Conservation (phyloP, 495 filamentous ascomycete species). For the Echria macrotheca region DNA sequence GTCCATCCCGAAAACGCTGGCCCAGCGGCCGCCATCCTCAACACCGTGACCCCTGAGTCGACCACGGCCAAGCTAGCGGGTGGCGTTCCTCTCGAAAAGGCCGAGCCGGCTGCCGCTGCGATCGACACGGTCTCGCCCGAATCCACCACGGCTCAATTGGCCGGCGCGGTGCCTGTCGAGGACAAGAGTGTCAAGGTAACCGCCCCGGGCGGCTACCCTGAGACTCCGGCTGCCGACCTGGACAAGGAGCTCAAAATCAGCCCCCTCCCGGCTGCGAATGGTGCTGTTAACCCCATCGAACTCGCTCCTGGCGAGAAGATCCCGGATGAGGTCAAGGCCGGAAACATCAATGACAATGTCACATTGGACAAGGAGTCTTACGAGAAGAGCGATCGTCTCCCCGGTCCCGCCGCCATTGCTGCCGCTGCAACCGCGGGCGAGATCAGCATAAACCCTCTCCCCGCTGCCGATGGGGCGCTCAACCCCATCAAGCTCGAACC, state of each 20-base stretch:
- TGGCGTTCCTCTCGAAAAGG: slow-evolving; percentile 56
- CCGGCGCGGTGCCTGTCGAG: slow-evolving; percentile 27
- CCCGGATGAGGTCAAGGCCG: slow-evolving; percentile 52
- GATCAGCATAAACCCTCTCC: slow-evolving; percentile 66
- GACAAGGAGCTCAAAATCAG: slow-evolving; percentile 58
- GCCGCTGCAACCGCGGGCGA: slow-evolving; percentile 14
- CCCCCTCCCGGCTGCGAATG: slow-evolving; percentile 71
- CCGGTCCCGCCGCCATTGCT: slow-evolving; percentile 33
- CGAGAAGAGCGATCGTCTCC: slow-evolving; percentile 60
- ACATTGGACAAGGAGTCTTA: slow-evolving; percentile 80
- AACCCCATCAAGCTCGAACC: slow-evolving; percentile 76
- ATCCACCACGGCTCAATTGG: slow-evolving; percentile 33
- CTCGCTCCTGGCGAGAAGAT: slow-evolving; percentile 76
- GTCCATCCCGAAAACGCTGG: slow-evolving; percentile 35
- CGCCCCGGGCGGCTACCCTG: slow-evolving; percentile 70
- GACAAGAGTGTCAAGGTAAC: slow-evolving; percentile 9
- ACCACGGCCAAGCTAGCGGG: slow-evolving; percentile 68
- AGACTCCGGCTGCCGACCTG: slow-evolving; percentile 55
- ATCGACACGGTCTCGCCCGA: slow-evolving; percentile 27
- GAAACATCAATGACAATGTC: slow-evolving; percentile 54
- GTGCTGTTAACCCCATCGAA: slow-evolving; percentile 73
- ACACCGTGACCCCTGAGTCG: slow-evolving; percentile 26
- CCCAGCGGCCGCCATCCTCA: slow-evolving; percentile 47
- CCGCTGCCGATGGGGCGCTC: slow-evolving; percentile 67
- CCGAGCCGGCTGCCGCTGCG: slow-evolving; percentile 4